Base-by-base conservation (phyloP, 2,329 filamentous ascomycete genomes). In the Colletotrichum chrysophilum region DNA sequence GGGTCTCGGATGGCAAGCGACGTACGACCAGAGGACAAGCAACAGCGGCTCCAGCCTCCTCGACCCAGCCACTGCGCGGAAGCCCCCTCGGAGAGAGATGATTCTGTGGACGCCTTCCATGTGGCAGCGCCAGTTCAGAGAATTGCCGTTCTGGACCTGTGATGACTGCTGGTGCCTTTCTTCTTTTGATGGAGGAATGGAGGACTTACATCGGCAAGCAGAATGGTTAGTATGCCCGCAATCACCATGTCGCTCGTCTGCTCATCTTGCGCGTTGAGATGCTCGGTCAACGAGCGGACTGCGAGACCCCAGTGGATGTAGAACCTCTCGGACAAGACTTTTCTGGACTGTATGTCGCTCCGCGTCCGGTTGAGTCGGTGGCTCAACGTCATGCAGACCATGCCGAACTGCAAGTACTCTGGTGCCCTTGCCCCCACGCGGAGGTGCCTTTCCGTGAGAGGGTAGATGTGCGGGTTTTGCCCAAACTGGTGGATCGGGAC, bases 41-140 rank as follows among this genome's bases (percentile, higher is more conserved):
- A 84, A 77, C n/a, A 82, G 70, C 8, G 81, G 78, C 36, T 78
- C 71, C 32, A 80, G 55, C 9, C 67, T 74, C 30, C 74, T 76
- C 26, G 78, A 79, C 18, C 38, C 62, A 26, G 61, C 61, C 10
- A 56, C 18, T 18, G 24, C 34, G 6, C 70, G 71, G 24, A 85
- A 77, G 24, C 84, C 84, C 18, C 84, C 84, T 14, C 82, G 83
- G 7, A 85, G 75, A 21, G 70, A 70, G 14, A 85, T 80, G 7
- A 86, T 61, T 71, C 71, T 81, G 34, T 81, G 78, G 32, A 82
- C 74, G 18, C 81, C 84, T 18, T 85, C 79, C 7, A 85, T 65
- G 66, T 86, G 84, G 21, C 77, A 82, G 66, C 82, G 81, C 84
- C 84, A 86, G 75, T 81, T 78, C 7, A 77, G 75, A 6, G 80